These are phyloP conservation scores for Rubroshorea leprosula DNA, from an alignment of 345 rosid genomes.

Conservation along the genomic window DNA sequence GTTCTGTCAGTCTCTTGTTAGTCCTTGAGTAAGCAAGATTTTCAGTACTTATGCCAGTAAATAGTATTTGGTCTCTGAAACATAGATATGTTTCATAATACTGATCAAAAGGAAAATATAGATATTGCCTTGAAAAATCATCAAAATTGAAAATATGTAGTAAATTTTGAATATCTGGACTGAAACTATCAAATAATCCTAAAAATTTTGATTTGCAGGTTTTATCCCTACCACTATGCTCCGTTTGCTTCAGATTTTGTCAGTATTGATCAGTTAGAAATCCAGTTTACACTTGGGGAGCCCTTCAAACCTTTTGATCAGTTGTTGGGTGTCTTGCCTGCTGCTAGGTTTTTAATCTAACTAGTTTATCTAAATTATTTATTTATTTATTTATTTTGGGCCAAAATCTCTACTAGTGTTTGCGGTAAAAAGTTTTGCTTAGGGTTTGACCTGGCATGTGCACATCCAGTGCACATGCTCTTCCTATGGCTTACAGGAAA, in stretches of 20 bases:
- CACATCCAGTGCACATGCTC: conserved; percentile 34
- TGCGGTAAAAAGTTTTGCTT: too few species aligned
- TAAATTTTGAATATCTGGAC: too few species aligned
- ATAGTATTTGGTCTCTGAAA: too few species aligned
- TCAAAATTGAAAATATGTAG: too few species aligned
- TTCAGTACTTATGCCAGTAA: too few species aligned
- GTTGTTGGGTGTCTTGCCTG: conserved; percentile 29
- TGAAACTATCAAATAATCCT: too few species aligned
- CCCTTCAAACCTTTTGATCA: conserved; percentile 36
- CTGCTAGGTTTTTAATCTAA: conserved; percentile 23
- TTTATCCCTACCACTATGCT: conserved; percentile 36
- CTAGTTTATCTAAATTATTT: not conserved
- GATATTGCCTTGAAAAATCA: too few species aligned
- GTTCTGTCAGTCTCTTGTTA: too few species aligned
- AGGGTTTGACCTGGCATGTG: too few species aligned
- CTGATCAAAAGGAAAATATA: too few species aligned
- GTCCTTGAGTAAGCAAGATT: too few species aligned
- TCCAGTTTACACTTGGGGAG: conserved; percentile 22
- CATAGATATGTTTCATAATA: too few species aligned
- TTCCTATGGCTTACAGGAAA: conserved; percentile 25
- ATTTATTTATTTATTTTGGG: not conserved
- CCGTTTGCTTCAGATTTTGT: conserved; percentile 35
- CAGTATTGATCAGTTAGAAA: conserved; percentile 16
- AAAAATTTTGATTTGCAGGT: conserved; percentile 18
- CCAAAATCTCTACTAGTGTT: not conserved